These are phyloP conservation scores for Fusarium sp. DNA, from an alignment of 2,329 filamentous ascomycete species.

Conservation along the genomic window DNA sequence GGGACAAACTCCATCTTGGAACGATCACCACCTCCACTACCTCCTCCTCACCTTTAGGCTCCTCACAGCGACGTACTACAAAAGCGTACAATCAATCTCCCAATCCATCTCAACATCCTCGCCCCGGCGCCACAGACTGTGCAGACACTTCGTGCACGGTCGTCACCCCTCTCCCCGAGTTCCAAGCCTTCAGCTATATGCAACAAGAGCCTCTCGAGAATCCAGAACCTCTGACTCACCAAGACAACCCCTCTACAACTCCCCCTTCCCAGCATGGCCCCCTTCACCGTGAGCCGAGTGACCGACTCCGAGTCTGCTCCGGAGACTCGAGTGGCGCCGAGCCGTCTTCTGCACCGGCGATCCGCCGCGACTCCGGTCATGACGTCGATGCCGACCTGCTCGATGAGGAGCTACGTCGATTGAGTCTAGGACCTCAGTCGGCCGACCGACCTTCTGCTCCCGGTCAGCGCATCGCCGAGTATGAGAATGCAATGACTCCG, in stretches of 20 bases:
- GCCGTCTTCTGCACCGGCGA: conserved; percentile 47
- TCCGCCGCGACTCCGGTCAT: conserved; percentile 42
- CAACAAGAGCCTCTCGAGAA: conserved; percentile 64
- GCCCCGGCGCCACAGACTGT: conserved; percentile 55
- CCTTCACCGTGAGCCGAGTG: conserved; percentile 54
- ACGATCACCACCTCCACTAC: conserved; percentile 30
- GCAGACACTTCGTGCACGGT: conserved; percentile 62
- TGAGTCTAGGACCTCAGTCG: conserved; percentile 55
- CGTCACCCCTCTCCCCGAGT: conserved; percentile 46
- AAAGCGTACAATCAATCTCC: conserved; percentile 19
- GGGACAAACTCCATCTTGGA: conserved; percentile 28
- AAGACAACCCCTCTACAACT: conserved; percentile 48
- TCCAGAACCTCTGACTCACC: conserved; percentile 54
- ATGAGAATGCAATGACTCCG: conserved; percentile 66
- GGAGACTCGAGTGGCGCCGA: conserved; percentile 50
- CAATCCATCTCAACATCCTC: conserved; percentile 6
- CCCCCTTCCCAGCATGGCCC: conserved; percentile 66
- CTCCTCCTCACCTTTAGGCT: conserved; percentile 24
- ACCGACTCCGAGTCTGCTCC: conserved; percentile 47
- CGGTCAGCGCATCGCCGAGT: conserved; percentile 66
- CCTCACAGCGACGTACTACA: conserved; percentile 29
- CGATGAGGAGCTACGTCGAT: conserved; percentile 60
- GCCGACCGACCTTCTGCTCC: conserved; percentile 48
- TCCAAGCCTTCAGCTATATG: conserved; percentile 66
- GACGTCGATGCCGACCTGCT: conserved; percentile 55